Evolutionary conservation across 2,329 filamentous ascomycete species (phyloP).

Genomic region (Aureobasidium pullulans): DNA sequence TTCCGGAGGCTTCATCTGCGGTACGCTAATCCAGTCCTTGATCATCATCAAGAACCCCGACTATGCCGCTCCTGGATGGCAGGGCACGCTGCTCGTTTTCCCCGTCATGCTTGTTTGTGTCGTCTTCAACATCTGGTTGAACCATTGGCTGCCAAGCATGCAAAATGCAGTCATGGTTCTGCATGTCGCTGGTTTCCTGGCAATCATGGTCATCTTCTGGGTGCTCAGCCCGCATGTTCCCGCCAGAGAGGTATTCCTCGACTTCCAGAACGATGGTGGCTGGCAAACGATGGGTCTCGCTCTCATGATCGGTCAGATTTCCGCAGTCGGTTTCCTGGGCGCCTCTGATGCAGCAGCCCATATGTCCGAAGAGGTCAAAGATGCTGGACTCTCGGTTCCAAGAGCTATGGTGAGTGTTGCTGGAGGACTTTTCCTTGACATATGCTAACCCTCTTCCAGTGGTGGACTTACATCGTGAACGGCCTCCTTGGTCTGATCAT

Average conservation of each 20-base stretch:
- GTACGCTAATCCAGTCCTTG: constrained; percentile 41
- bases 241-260: constrained; percentile 28
- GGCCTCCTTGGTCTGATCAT: constrained; percentile 29
- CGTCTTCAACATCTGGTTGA: constrained; percentile 34
- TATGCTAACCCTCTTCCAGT: constrained; percentile 22
- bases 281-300: constrained; percentile 29
- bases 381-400: constrained; percentile 25
- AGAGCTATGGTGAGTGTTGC: constrained; percentile 20
- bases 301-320: constrained; percentile 28
- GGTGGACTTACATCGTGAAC: constrained; percentile 24
- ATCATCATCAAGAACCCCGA: constrained; percentile 35
- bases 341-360: constrained; percentile 16
- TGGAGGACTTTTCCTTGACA: constrained; percentile 29
- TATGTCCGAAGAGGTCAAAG: constrained; percentile 24
- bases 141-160: constrained; percentile 28
- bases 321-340: constrained; percentile 21
- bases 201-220: constrained; percentile 20
- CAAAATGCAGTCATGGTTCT: constrained; percentile 33
- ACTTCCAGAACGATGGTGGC: constrained; percentile 32
- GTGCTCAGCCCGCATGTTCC: constrained; percentile 22
- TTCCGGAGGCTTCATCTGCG: constrained; percentile 41
- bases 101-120: constrained; percentile 38
- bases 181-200: constrained; percentile 32
- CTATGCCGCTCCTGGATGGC: constrained; percentile 39
- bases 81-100: constrained; percentile 43